Percentiles rank a stretch among this genome's conserved stretches.
Evolutionary conservation across 106 monocot species (phyloP).

Genomic region (Dendrobium chrysotoxum): DNA sequence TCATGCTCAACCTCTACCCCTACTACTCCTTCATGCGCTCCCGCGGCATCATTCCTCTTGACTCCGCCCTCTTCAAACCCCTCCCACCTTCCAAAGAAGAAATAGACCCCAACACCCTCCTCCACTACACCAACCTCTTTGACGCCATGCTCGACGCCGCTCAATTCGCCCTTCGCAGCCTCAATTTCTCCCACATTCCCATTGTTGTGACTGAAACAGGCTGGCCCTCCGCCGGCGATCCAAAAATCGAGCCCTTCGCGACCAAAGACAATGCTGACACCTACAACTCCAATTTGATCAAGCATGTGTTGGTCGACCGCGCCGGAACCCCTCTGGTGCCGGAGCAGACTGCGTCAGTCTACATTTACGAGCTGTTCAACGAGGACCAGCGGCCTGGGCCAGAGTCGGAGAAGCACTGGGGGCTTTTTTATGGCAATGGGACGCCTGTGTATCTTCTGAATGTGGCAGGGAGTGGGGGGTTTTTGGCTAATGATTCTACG

Average conservation of each 20-base stretch:
- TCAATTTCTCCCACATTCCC: constrained; percentile 48
- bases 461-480: constrained; percentile 69
- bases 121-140: constrained; percentile 87
- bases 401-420: constrained; percentile 84
- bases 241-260: constrained; percentile 45
- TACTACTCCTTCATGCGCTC: constrained; percentile 62
- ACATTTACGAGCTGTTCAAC: constrained; percentile 91
- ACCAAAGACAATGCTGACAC: constrained; percentile 67
- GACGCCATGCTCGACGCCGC: constrained; percentile 94
- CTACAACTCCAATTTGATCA: constrained; percentile 83
- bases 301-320: constrained; percentile 55
- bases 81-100: constrained; percentile 57
- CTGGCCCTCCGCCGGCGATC: constrained; percentile 77
- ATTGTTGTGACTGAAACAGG: constrained; percentile 83
- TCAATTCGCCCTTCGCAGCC: constrained; percentile 62
- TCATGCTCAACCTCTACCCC: constrained; percentile 88
- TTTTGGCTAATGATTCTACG: constrained; percentile 79
- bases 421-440: constrained; percentile 68
- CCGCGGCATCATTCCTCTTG: constrained; percentile 61
- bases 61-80: constrained; percentile 76
- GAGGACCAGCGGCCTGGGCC: constrained; percentile 68
- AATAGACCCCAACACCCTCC: constrained; percentile 92
- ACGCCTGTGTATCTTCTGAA: constrained; percentile 69
- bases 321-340: constrained; percentile 73
- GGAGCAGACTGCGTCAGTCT: constrained; percentile 51